Evolutionary conservation across 345 rosid species (phyloP).

Genomic region (Clausena lansium): DNA sequence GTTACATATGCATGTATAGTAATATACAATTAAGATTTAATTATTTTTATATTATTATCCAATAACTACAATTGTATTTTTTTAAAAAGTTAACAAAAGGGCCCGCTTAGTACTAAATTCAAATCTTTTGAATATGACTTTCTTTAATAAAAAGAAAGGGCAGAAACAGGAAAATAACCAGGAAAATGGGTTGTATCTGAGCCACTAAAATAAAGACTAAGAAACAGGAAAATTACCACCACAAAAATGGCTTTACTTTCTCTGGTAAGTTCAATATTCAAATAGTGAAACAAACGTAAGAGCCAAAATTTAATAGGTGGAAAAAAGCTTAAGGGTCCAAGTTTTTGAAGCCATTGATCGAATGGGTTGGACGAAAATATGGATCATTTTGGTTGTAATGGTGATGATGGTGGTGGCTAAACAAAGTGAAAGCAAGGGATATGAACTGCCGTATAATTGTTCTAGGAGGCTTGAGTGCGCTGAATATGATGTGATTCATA

Average conservation of each 20-base stretch:
- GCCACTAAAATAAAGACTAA: background rate
- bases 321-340: background rate
- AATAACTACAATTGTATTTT: too few relatives aligned
- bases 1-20: too few relatives aligned
- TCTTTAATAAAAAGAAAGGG: background rate
- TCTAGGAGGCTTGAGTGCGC: background rate
- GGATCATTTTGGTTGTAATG: background rate
- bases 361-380: background rate
- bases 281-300: background rate
- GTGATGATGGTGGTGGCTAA: background rate
- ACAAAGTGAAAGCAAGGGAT: background rate
- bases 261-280: background rate
- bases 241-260: background rate
- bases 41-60: too few relatives aligned
- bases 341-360: background rate
- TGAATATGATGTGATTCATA: slow-evolving; percentile 1
- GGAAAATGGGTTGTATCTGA: too few relatives aligned
- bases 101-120: too few relatives aligned
- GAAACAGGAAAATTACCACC: background rate
- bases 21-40: too few relatives aligned
- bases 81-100: too few relatives aligned
- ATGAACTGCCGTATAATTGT: background rate
- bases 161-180: too few relatives aligned
- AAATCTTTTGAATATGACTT: too few relatives aligned
- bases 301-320: too few relatives aligned